Evolutionary conservation across 176 grass and related monocot genomes (phyloP).

Genomic region (Carex myosuroides): DNA sequence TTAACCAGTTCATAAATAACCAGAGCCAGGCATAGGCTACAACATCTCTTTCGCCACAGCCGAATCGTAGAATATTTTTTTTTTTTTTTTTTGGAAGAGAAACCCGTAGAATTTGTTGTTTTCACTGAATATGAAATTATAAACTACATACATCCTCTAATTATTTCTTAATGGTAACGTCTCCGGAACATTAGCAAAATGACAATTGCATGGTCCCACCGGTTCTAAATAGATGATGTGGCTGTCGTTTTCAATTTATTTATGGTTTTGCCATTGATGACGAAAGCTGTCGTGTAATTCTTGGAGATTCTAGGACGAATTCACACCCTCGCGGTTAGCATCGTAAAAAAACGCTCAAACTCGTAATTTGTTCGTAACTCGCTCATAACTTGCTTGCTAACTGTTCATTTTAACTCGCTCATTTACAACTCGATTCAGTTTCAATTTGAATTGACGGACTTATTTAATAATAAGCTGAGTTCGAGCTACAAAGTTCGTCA

Average conservation of each 20-base stretch:
- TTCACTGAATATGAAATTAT: background rate
- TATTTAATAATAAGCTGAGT: too few species aligned
- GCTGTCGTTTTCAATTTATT: background rate
- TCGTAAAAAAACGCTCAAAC: too few species aligned
- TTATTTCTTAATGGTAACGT: background rate
- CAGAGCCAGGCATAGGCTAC: background rate
- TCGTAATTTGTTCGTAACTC: too few species aligned
- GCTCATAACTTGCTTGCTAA: too few species aligned
- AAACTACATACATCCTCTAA: background rate
- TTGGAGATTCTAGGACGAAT: too few species aligned
- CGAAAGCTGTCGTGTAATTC: too few species aligned
- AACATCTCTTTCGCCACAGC: background rate
- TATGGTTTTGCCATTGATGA: background rate
- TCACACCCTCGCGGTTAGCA: too few species aligned
- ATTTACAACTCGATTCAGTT: too few species aligned
- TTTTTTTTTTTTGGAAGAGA: too few species aligned
- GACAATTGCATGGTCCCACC: background rate
- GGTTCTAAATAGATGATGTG: background rate
- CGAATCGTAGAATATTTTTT: background rate
- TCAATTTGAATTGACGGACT: accelerated
- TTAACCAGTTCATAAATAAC: too few species aligned
- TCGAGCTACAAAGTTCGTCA: too few species aligned
- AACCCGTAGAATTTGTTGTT: background rate
- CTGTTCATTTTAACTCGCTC: too few species aligned
- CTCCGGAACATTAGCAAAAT: background rate